These are phyloP conservation scores for Alternaria novae-zelandiae DNA, from an alignment of 2,329 filamentous ascomycete genomes.

Conservation along the genomic window DNA sequence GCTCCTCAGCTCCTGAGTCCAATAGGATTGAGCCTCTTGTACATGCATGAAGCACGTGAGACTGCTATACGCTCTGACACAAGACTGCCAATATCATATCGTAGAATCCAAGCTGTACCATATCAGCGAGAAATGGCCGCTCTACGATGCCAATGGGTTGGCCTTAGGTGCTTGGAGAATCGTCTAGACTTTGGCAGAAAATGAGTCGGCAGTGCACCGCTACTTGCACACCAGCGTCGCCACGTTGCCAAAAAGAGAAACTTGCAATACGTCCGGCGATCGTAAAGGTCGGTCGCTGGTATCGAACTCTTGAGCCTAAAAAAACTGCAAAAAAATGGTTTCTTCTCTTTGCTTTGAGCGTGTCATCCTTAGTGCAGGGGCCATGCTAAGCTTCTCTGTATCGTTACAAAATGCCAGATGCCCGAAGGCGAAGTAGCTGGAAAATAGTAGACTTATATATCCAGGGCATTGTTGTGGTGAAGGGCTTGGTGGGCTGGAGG, in stretches of 20 bases:
- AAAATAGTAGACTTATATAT: background rate
- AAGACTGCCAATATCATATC: background rate
- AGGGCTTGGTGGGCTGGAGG: background rate
- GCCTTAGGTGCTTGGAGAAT: background rate
- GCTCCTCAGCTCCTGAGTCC: background rate
- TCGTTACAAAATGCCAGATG: background rate
- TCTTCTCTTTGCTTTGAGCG: background rate
- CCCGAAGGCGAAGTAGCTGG: background rate
- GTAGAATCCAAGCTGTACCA: background rate
- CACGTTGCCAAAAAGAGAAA: background rate
- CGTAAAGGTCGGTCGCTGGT: background rate
- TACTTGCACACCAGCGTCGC: background rate
- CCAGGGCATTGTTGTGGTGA: background rate
- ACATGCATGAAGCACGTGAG: background rate
- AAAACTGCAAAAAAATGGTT: background rate
- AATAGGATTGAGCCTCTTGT: background rate
- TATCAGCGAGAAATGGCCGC: background rate
- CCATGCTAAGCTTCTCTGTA: constrained; percentile 51
- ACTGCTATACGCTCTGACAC: background rate
- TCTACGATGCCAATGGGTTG: background rate
- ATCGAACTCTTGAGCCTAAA: background rate
- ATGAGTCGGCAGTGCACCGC: background rate
- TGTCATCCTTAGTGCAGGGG: constrained; percentile 90
- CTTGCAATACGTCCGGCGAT: background rate
- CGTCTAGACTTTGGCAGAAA: background rate